Evolutionary conservation across 202 grass and related monocot species (phyloP), one percentile per base, ranked within the genome.

Genomic region (Schoenoplectus tabernaemontani): DNA sequence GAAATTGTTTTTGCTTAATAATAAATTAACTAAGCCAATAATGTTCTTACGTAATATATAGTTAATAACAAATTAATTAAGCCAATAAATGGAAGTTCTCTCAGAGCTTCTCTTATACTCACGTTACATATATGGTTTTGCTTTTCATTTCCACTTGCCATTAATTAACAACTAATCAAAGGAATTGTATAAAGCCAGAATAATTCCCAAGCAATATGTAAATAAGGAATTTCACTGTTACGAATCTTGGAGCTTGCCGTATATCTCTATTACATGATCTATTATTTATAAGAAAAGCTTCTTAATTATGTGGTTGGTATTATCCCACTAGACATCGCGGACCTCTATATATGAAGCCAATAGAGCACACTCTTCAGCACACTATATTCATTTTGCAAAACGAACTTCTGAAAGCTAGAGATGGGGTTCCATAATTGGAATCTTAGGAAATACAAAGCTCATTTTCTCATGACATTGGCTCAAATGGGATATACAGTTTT

Each of bases 401-500:
- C 16, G 17, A 56, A 64, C 22, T 43, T 9, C 33, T 22, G 34
- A 44, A 78, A 63, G 28, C 22, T 4, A 61, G 19, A 77, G 17
- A 80, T 59, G 57, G 56, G 76, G 38, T 59, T 42, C 10, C 53
- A 78, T 9, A 78, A 36, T 32, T 80, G 15, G 39, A 59, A 9
- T 46, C 7, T 80, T 83, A 76, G 62, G 44, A 72, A 69, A 76
- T 94, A 90, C 47, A 91, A 86, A 76, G 62, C 95, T 77, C 91
- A 98, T 82, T 67, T 86, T 11, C 90, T 86, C 61, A 98, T 98
- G 91, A 76, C 66, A 58, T 48, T 94, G 81, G 75, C 61, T 78
- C 91, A 98, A 77, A 80, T 98, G 48, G 84, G 86, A 76, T 98
- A 98, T 72, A 92, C 95, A 57, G 82, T 92, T 54, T 86, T 98